These are phyloP conservation scores for Ogataea wickerhamii DNA, from an alignment of 805 yeast species.

Conservation along the genomic window DNA sequence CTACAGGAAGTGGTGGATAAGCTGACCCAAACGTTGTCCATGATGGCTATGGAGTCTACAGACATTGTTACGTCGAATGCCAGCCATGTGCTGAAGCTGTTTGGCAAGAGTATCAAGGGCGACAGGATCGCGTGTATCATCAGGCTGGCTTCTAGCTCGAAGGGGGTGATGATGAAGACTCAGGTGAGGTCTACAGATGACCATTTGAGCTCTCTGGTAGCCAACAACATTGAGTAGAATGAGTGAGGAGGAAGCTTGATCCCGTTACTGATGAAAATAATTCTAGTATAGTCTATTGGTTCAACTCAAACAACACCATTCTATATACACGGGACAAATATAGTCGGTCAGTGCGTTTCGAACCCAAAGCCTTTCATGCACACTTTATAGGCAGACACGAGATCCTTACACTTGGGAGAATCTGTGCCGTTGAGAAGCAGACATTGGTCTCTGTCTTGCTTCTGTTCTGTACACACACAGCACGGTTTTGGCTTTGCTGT, in stretches of 20 bases:
- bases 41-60: conserved; percentile 72
- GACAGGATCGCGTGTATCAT: conserved; percentile 48
- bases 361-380: conserved; percentile 96
- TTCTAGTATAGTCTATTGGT: too few relatives aligned
- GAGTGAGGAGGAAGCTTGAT: too few relatives aligned
- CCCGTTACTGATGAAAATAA: too few relatives aligned
- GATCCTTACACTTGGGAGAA: conserved; percentile 69
- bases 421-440: conserved; percentile 79
- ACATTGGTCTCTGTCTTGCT: conserved; percentile 76
- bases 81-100: conserved; percentile 73
- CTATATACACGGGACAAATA: conserved; percentile 3
- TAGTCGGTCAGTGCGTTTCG: conserved; percentile 30
- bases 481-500: conserved; percentile 83
- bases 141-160: conserved; percentile 47
- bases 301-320: too few relatives aligned
- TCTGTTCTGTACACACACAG: conserved; percentile 78
- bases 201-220: conserved; percentile 48
- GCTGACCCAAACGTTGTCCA: conserved; percentile 50
- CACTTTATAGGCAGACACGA: conserved; percentile 67
- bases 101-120: conserved; percentile 69
- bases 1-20: conserved; percentile 56
- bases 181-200: conserved; percentile 55
- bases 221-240: conserved; percentile 44
- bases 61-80: conserved; percentile 56
- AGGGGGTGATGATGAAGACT: conserved; percentile 50